Evolutionary conservation across 805 yeast genomes (phyloP), one percentile per base, ranked within the genome.

Genomic region (Metschnikowia proteae): DNA sequence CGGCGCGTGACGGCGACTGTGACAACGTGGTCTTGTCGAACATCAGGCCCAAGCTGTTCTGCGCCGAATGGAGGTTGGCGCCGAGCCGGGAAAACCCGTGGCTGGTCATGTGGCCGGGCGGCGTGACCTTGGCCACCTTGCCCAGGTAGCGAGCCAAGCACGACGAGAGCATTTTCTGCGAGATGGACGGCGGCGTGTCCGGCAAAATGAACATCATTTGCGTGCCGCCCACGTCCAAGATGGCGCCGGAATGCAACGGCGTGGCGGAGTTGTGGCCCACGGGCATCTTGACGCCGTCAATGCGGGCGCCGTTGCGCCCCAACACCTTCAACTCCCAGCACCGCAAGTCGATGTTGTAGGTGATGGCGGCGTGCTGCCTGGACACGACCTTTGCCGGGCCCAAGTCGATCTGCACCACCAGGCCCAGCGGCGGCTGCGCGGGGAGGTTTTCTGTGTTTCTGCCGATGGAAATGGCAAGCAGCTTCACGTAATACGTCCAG

Each of bases 201-300:
- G 99, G 99, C 56, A 94, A 73, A 34, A 94, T 94, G 63, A 94
- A 94, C 96, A 94, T 92, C 98, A 94, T 94, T 68, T 94, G 98
- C 8, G 96, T 90, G 5, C 97, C 97, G 13, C 98, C 98, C 40
- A 94, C 83, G 60, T 94, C 99, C 49, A 94, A 68, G 13, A 94
- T 82, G 37, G 92, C 87, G n/a, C 99, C 99, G 1, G 95, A 84
- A 45, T 79, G 77, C 48, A 94, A 75, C 9, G 83, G 77, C 10
- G 84, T 76, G 3, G 82, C 73, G 4, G 71, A 66, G 36, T 67
- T 58, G 4, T 76, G 67, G 4, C 83, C 84, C 30, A 78, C 68
- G 3, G 78, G 74, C 37, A 76, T 66, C 57, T 80, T 72, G n/a
- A 65, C 68, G 29, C 88, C 87, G 69, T 94, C 96, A 26, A 94